Evolutionary conservation across 2,329 filamentous ascomycete species (phyloP).

Genomic region (Gaeumannomyces sp.): DNA sequence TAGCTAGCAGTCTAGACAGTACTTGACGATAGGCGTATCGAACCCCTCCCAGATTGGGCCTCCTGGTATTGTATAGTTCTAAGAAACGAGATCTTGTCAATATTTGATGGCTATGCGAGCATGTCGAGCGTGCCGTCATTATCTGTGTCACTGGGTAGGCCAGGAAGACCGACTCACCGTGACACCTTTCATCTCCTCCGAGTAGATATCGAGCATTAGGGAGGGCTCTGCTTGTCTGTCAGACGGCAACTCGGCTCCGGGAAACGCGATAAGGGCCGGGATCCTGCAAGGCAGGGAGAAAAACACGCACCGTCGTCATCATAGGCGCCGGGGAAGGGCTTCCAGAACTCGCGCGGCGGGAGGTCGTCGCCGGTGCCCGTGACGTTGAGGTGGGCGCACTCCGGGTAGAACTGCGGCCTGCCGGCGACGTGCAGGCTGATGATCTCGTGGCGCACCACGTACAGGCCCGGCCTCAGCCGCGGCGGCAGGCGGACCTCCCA

Average conservation of each 20-base stretch:
- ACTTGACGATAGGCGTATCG: constrained; percentile 16
- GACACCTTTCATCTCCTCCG: constrained; percentile 24
- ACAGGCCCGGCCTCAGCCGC: constrained; percentile 38
- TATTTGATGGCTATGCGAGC: too few species aligned
- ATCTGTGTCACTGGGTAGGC: background rate
- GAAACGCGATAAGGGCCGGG: background rate
- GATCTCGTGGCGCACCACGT: constrained; percentile 47
- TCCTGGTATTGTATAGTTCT: constrained; percentile 32
- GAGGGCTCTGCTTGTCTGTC: constrained; percentile 24
- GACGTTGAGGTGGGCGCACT: constrained; percentile 33
- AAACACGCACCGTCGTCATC: constrained; percentile 24
- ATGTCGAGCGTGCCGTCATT: background rate
- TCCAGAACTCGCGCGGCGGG: constrained; percentile 23
- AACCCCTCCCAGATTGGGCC: constrained; percentile 33
- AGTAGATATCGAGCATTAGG: constrained; percentile 32
- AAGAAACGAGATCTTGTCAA: constrained; percentile 10
- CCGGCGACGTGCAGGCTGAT: constrained; percentile 43
- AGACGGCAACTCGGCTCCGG: background rate
- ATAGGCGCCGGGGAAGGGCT: constrained; percentile 31
- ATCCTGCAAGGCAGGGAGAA: background rate
- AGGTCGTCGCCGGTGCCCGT: constrained; percentile 22
- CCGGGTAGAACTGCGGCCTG: constrained; percentile 37
- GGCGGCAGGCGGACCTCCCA: constrained; percentile 42
- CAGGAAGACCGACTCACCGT: constrained; percentile 20
- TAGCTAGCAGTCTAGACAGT: constrained; percentile 16